phyloP scores from a whole-genome alignment of 2,329 filamentous ascomycete genomes.

The Botrytis cinerea region DNA sequence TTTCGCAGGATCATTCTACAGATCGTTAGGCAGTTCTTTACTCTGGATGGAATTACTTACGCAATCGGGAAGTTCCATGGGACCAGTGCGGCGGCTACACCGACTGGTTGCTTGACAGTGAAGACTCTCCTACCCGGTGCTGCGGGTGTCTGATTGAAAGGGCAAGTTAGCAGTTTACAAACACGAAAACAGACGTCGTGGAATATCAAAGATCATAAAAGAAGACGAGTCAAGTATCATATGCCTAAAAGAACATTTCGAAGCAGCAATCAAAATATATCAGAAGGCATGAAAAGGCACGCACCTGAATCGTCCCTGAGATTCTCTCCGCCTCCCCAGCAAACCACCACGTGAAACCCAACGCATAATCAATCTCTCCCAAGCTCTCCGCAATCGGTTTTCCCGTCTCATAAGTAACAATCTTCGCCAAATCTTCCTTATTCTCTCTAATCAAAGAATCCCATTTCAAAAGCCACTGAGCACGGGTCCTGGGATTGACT shows the following conservation, averaged over 20 bases:
- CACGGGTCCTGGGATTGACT: constrained; percentile 59
- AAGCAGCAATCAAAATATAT: background rate
- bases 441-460: constrained; percentile 63
- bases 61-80: constrained; percentile 74
- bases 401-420: constrained; percentile 61
- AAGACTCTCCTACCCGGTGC: constrained; percentile 65
- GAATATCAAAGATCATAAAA: no score
- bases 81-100: constrained; percentile 67
- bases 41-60: constrained; percentile 34
- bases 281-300: background rate
- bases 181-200: background rate
- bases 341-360: constrained; percentile 57
- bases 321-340: constrained; percentile 62
- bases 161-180: background rate
- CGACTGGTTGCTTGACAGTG: constrained; percentile 74
- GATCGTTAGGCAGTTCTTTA: background rate
- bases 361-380: constrained; percentile 55
- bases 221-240: background rate
- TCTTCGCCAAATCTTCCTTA: constrained; percentile 61
- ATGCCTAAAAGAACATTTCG: background rate
- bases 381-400: constrained; percentile 54
- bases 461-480: constrained; percentile 65
- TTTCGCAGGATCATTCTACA: constrained; percentile 63
- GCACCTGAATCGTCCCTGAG: constrained; percentile 56
- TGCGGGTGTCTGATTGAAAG: constrained; percentile 50